phyloP scores from a whole-genome alignment of 192 early-diverging fungal species.

The Coemansia sp. region DNA sequence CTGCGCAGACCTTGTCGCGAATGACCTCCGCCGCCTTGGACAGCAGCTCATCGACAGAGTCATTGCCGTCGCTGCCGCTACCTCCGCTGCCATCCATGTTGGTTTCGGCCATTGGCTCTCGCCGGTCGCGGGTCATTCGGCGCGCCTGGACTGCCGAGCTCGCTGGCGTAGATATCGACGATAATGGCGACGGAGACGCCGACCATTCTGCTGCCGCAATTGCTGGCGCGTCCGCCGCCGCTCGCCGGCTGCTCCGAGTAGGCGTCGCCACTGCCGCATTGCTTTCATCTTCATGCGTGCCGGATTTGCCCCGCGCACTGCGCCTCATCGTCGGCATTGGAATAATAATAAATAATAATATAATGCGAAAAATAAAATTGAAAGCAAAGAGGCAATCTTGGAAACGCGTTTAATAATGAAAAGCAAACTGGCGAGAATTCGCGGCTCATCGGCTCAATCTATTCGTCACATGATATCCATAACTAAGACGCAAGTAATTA shows the following conservation, averaged over 20 bases:
- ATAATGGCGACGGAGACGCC: slow-evolving; percentile 31
- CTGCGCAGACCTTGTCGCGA: slow-evolving; percentile 7
- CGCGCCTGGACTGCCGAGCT: slow-evolving; percentile 14
- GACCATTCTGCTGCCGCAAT: slow-evolving; percentile 13
- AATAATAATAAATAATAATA: too few species aligned
- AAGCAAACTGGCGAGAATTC: too few species aligned
- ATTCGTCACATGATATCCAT: too few species aligned
- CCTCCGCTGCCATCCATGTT: neutral
- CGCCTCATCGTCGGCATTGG: slow-evolving; percentile 10
- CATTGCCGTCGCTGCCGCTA: slow-evolving; percentile 1
- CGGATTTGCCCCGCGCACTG: slow-evolving; percentile 1
- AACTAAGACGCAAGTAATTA: too few species aligned
- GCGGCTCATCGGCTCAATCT: too few species aligned
- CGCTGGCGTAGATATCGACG: slow-evolving; percentile 39
- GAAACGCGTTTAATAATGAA: too few species aligned
- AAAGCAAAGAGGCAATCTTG: too few species aligned
- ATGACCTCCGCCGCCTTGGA: slow-evolving; percentile 21
- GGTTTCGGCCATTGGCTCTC: neutral
- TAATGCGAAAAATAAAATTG: too few species aligned
- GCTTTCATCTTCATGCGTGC: neutral
- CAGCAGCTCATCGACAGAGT: slow-evolving; percentile 20
- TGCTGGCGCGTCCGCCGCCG: neutral
- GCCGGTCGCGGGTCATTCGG: neutral
- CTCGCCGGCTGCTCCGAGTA: slow-evolving; percentile 2
- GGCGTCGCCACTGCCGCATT: neutral